Evolutionary conservation across 202 grass and related monocot genomes (phyloP).

Genomic region (Panicum virgatum): DNA sequence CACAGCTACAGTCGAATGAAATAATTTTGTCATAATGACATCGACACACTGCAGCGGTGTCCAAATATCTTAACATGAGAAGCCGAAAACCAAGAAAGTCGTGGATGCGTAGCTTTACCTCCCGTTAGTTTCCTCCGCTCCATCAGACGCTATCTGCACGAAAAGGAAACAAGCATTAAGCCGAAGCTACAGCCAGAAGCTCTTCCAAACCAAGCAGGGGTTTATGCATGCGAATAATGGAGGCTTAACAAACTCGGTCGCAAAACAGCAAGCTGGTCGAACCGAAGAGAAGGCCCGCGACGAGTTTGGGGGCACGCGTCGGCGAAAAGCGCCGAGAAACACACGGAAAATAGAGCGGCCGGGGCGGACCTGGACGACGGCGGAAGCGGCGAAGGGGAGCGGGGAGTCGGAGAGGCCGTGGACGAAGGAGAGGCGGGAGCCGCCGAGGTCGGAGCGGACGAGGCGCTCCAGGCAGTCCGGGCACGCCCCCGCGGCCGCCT

Average conservation of each 20-base stretch:
- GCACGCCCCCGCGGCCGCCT: conserved; percentile 44
- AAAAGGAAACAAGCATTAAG: conserved; percentile 25
- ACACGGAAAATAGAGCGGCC: background rate
- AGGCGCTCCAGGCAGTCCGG: conserved; percentile 77
- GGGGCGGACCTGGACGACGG: conserved; percentile 70
- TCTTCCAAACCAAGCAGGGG: background rate
- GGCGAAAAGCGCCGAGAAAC: background rate
- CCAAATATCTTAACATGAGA: background rate
- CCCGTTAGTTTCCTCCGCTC: conserved; percentile 32
- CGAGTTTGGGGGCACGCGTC: background rate
- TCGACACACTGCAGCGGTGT: conserved; percentile 1
- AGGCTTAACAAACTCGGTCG: background rate
- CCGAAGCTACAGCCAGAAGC: background rate
- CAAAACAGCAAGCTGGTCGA: background rate
- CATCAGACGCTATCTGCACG: conserved; percentile 39
- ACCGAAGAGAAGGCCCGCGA: background rate
- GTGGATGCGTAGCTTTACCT: conserved; percentile 39
- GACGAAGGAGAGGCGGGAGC: conserved; percentile 63
- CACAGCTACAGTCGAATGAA: background rate
- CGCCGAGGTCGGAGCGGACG: conserved; percentile 54
- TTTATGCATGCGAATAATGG: background rate
- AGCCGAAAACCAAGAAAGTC: background rate
- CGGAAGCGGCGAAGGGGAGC: conserved; percentile 78
- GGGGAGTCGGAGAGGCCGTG: conserved; percentile 69
- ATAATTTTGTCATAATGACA: background rate